phyloP scores from a whole-genome alignment of 176 grass and related monocot genomes.

The Aechmea fasciata region DNA sequence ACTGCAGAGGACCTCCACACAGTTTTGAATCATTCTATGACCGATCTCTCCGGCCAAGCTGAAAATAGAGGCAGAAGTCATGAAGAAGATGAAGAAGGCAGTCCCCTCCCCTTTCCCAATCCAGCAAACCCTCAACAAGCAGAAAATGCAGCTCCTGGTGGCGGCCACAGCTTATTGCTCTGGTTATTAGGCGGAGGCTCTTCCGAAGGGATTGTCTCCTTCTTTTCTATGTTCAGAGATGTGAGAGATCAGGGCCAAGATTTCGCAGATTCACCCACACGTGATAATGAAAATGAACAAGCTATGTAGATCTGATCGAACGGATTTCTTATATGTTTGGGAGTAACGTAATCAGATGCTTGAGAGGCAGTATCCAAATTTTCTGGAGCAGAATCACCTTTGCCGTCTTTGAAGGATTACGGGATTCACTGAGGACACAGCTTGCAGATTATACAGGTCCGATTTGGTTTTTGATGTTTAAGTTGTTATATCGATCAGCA shows the following conservation, averaged over 20 bases:
- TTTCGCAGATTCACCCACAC: conserved; percentile 32
- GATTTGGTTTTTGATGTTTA: conserved; percentile 17
- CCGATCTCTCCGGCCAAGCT: conserved; percentile 24
- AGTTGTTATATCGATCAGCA: conserved; percentile 6
- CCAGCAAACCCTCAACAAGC: conserved; percentile 33
- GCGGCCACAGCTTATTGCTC: conserved; percentile 43
- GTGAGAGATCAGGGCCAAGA: conserved; percentile 61
- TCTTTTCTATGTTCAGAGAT: conserved; percentile 90
- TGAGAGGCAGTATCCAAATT: not conserved
- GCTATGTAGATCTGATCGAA: conserved; percentile 29
- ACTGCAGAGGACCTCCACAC: conserved; percentile 21
- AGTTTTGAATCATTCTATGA: conserved; percentile 19
- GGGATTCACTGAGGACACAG: conserved; percentile 21
- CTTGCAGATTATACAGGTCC: conserved; percentile 23
- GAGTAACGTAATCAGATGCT: not conserved
- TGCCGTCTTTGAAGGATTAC: conserved; percentile 32
- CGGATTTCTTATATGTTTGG: no score
- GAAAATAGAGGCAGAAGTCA: conserved; percentile 28
- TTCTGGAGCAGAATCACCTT: not conserved
- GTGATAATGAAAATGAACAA: conserved; percentile 53
- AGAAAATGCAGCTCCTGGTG: conserved; percentile 20
- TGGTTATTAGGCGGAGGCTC: conserved; percentile 69
- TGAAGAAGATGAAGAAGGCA: conserved; percentile 17
- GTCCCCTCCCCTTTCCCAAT: conserved; percentile 27
- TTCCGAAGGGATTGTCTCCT: conserved; percentile 88